Evolutionary conservation across 2,329 filamentous ascomycete genomes (phyloP).

Genomic region (Monosporascus sp.): DNA sequence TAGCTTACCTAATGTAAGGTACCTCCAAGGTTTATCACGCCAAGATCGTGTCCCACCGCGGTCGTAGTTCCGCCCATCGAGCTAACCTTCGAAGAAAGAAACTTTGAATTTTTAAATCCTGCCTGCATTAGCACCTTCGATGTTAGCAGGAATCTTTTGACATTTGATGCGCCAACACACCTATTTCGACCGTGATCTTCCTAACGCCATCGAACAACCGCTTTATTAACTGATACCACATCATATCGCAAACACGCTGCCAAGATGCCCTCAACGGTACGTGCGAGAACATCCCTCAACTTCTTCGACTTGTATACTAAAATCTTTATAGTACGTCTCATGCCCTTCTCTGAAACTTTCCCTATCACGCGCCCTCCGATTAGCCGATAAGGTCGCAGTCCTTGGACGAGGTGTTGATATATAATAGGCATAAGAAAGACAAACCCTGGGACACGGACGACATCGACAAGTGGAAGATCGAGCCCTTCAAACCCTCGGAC

Average conservation of each 20-base stretch:
- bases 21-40: no score
- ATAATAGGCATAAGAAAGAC: constrained; percentile 69
- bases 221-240: neutral
- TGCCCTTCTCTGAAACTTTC: neutral
- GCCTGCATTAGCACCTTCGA: no score
- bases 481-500: constrained; percentile 78
- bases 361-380: neutral
- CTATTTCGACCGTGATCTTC: no score
- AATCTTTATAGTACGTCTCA: neutral
- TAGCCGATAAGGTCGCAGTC: no score
- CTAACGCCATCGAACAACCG: neutral
- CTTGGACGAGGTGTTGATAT: neutral
- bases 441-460: constrained; percentile 97
- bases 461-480: constrained; percentile 94
- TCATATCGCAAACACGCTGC: neutral
- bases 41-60: no score
- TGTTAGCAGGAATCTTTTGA: neutral
- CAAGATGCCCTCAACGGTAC: neutral
- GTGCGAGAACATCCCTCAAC: neutral
- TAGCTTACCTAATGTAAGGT: no score
- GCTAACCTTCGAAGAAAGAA: no score
- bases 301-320: neutral
- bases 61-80: no score
- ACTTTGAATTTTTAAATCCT: no score
- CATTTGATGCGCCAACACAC: neutral